Conservation (phyloP, 2,329 filamentous ascomycete genomes). For the Phoma herbarum region DNA sequence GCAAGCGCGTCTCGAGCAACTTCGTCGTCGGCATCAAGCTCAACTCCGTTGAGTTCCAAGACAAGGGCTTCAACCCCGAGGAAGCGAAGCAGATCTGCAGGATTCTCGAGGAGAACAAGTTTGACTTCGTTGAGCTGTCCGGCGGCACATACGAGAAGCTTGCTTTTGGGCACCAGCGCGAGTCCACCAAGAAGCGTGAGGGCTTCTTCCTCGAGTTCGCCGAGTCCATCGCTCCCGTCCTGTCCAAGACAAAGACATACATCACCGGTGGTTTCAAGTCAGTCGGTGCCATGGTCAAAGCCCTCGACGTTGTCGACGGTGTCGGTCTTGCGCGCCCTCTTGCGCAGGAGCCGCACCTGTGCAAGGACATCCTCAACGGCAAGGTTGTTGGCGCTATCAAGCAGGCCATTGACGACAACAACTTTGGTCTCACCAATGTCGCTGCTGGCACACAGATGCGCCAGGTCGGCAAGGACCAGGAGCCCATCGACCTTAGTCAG, state of each 20-base stretch:
- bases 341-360: constrained; percentile 61
- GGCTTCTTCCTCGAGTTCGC: constrained; percentile 70
- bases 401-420: constrained; percentile 57
- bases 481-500: constrained; percentile 62
- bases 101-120: constrained; percentile 59
- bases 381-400: constrained; percentile 57
- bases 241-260: constrained; percentile 66
- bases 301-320: constrained; percentile 66
- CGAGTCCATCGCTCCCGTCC: constrained; percentile 60
- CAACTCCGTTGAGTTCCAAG: constrained; percentile 66
- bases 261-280: constrained; percentile 68
- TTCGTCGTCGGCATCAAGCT: constrained; percentile 66
- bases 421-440: constrained; percentile 61
- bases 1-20: constrained; percentile 43
- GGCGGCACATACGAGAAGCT: constrained; percentile 68
- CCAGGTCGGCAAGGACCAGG: constrained; percentile 62
- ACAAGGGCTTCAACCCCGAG: constrained; percentile 60
- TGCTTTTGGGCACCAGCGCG: constrained; percentile 62
- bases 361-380: constrained; percentile 57
- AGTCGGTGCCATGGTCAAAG: constrained; percentile 65
- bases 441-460: constrained; percentile 61
- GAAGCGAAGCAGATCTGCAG: constrained; percentile 61
- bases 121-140: constrained; percentile 67
- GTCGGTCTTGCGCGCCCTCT: constrained; percentile 66
- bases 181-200: constrained; percentile 65